These are phyloP conservation scores for Porogramme epimiltina DNA, from an alignment of 1,284 basidiomycete genomes.

Conservation along the genomic window DNA sequence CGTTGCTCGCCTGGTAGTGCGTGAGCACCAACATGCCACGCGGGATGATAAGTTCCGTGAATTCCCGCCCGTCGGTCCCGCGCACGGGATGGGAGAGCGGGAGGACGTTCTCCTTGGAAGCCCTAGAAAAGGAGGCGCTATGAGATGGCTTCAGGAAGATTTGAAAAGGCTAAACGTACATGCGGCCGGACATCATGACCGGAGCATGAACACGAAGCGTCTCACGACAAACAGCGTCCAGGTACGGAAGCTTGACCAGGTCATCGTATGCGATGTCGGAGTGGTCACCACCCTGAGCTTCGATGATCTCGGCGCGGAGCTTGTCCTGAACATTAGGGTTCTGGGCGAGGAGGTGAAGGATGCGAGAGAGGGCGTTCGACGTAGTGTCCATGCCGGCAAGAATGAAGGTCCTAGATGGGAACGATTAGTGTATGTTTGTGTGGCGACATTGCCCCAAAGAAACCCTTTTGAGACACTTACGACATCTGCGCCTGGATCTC, in stretches of 20 bases:
- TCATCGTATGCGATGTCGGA: slow-evolving; percentile 16
- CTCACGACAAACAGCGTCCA: slow-evolving; percentile 46
- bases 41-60: slow-evolving; percentile 18
- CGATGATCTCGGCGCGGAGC: slow-evolving; percentile 16
- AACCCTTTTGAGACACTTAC: slow-evolving; percentile 21
- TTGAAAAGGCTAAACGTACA: neutral
- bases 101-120: slow-evolving; percentile 9
- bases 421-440: rapidly evolving
- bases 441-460: no score
- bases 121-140: neutral
- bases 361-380: slow-evolving; percentile 19
- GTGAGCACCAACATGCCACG: neutral
- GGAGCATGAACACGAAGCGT: slow-evolving; percentile 19
- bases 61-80: slow-evolving; percentile 14
- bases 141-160: neutral
- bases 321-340: slow-evolving; percentile 15
- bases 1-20: slow-evolving; percentile 1
- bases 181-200: neutral
- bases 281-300: slow-evolving; percentile 7
- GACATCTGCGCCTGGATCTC: slow-evolving; percentile 30
- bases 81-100: slow-evolving; percentile 16
- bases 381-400: slow-evolving; percentile 15
- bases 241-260: slow-evolving; percentile 38
- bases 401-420: slow-evolving; percentile 2
- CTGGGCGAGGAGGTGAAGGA: slow-evolving; percentile 14